A percentile compares a stretch with the other conserved stretches of the same genome.
Evolutionary conservation across 176 grass and related monocot species (phyloP).

Genomic region (Elaeis guineensis): DNA sequence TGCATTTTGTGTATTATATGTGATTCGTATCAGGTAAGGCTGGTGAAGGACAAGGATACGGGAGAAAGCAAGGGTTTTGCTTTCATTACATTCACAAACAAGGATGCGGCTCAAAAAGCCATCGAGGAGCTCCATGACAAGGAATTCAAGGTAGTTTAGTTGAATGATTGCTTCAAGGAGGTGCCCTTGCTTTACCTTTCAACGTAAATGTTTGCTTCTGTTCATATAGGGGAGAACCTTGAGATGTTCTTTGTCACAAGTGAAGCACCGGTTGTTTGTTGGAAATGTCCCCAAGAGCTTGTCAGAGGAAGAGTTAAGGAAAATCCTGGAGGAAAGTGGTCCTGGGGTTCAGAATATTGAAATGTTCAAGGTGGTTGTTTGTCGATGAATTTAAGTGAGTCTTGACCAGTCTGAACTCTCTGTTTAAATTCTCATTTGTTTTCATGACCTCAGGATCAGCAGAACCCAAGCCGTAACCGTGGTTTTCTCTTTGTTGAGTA

Average conservation of each 20-base stretch:
- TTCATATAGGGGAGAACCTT: slow-evolving; percentile 69
- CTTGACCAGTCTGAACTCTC: neutral
- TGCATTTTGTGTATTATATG: neutral
- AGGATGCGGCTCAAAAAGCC: slow-evolving; percentile 51
- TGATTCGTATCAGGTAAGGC: slow-evolving; percentile 53
- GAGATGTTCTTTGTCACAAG: slow-evolving; percentile 84
- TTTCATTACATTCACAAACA: slow-evolving; percentile 59
- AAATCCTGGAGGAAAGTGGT: slow-evolving; percentile 63
- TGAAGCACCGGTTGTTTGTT: slow-evolving; percentile 87
- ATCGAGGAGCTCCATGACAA: slow-evolving; percentile 80
- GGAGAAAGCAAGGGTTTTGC: slow-evolving; percentile 92
- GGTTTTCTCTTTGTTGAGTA: slow-evolving; percentile 96
- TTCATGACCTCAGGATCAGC: slow-evolving; percentile 53
- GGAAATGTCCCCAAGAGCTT: slow-evolving; percentile 96
- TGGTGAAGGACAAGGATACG: slow-evolving; percentile 87
- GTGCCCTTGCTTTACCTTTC: neutral
- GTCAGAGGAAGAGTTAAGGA: slow-evolving; percentile 76
- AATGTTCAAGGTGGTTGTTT: slow-evolving; percentile 76
- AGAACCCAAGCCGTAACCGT: slow-evolving; percentile 77
- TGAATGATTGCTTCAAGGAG: neutral
- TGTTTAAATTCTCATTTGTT: slow-evolving; percentile 8
- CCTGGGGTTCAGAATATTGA: slow-evolving; percentile 86
- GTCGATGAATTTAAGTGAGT: neutral
- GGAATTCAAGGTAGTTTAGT: slow-evolving; percentile 62
- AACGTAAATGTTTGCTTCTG: neutral